A percentile compares a stretch with the other conserved stretches of the same genome.
Evolutionary conservation across 1,284 basidiomycete species (phyloP).

Genomic region (Cystobasidiaceae sp.): DNA sequence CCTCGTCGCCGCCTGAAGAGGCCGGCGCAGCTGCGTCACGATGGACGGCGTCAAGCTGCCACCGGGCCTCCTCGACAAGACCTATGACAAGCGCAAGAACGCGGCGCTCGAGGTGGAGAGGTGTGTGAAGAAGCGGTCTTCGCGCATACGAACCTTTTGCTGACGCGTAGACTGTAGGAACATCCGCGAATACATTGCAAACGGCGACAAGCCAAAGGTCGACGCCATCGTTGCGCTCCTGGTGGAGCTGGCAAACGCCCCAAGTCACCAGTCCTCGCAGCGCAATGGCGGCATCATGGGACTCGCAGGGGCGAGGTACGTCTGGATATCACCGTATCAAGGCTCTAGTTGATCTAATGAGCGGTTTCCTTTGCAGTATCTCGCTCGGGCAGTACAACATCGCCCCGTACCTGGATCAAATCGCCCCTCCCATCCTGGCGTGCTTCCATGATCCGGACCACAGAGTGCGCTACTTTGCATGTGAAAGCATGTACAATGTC

Average conservation of each 20-base stretch:
- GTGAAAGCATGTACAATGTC: constrained; percentile 97
- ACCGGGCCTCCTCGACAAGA: constrained; percentile 36
- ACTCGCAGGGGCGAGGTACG: constrained; percentile 76
- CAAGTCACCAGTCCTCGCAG: constrained; percentile 72
- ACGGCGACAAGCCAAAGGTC: constrained; percentile 75
- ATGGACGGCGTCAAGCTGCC: constrained; percentile 29
- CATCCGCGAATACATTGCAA: constrained; percentile 76
- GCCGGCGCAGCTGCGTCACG: constrained; percentile 37
- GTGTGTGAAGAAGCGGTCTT: constrained; percentile 50
- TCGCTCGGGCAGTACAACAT: constrained; percentile 81
- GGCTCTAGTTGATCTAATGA: constrained; percentile 91
- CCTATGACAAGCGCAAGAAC: constrained; percentile 89
- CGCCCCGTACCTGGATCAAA: constrained; percentile 87
- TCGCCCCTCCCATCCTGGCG: constrained; percentile 80
- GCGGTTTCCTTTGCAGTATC: constrained; percentile 80
- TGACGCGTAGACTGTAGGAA: constrained; percentile 47
- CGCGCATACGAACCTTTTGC: background rate
- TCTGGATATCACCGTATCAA: constrained; percentile 79
- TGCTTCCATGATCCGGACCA: constrained; percentile 95
- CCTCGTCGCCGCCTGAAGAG: no score
- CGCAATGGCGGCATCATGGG: constrained; percentile 95
- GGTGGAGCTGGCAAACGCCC: constrained; percentile 77
- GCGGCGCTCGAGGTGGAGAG: constrained; percentile 94
- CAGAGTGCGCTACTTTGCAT: constrained; percentile 92
- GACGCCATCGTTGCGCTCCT: constrained; percentile 87